Evolutionary conservation across 2,329 filamentous ascomycete species (phyloP).

Genomic region (Ascochyta pisi): DNA sequence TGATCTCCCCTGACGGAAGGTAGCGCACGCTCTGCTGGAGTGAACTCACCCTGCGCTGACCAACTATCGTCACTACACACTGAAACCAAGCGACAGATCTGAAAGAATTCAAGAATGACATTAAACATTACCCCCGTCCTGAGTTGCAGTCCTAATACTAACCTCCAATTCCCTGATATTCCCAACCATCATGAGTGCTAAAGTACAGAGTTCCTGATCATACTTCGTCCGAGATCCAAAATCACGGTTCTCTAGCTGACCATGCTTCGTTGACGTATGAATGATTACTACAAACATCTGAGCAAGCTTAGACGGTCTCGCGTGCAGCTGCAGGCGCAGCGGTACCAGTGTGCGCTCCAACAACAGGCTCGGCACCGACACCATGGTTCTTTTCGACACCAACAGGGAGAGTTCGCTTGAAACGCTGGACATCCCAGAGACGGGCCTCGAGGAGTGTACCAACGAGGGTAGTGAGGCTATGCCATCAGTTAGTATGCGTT

Average conservation of each 20-base stretch:
- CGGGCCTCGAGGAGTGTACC: constrained; percentile 26
- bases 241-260: neutral
- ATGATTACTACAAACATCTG: neutral
- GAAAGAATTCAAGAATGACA: neutral
- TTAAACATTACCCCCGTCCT: neutral
- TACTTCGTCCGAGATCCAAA: neutral
- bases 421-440: constrained; percentile 27
- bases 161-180: neutral
- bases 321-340: neutral
- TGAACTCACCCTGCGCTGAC: no score
- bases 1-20: no score
- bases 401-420: constrained; percentile 2
- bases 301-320: neutral
- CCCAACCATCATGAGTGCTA: neutral
- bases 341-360: neutral
- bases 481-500: neutral
- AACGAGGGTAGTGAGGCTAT: constrained; percentile 28
- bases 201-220: neutral
- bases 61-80: no score
- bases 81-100: no score
- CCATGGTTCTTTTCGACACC: constrained; percentile 9
- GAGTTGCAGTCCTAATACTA: neutral
- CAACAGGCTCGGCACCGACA: constrained; percentile 6
- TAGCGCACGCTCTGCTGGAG: no score
- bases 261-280: neutral